Percentiles rank a stretch among this genome's conserved stretches.
These are phyloP conservation scores for Backusella sp. DNA, from an alignment of 192 early-diverging fungal genomes.

Conservation along the genomic window DNA sequence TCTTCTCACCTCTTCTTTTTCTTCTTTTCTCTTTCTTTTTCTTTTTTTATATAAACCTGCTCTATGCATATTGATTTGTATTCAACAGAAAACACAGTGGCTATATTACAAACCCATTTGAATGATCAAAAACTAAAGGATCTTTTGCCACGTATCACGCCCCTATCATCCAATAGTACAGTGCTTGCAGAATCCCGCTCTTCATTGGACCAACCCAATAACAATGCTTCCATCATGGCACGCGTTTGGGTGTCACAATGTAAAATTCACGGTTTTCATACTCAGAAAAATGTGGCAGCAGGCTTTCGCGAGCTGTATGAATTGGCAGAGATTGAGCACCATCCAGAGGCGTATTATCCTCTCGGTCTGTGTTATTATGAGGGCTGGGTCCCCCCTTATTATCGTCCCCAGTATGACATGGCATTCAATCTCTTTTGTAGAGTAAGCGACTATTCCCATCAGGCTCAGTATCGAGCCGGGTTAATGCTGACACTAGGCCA, in stretches of 20 bases:
- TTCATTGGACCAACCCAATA: not conserved
- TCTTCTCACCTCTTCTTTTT: not conserved
- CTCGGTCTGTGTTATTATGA: conserved; percentile 28
- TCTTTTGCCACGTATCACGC: not conserved
- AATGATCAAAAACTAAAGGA: conserved; percentile 1
- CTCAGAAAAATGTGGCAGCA: not conserved
- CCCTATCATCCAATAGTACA: not conserved
- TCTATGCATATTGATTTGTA: not conserved
- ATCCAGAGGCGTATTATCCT: conserved; percentile 27
- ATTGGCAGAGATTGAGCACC: not conserved
- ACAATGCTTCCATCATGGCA: not conserved
- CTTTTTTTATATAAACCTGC: not conserved
- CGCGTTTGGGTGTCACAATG: not conserved
- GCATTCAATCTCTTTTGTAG: conserved; percentile 26
- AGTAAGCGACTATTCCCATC: not conserved
- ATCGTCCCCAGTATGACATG: not conserved
- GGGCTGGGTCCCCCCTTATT: conserved; percentile 9
- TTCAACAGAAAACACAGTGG: not conserved
- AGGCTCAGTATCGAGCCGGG: conserved; percentile 26
- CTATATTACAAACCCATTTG: not conserved
- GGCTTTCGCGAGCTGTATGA: not conserved
- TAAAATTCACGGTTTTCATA: conserved; percentile 9
- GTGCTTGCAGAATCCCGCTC: not conserved
- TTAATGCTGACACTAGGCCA: conserved; percentile 16
- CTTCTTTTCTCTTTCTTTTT: not conserved